phyloP scores from a whole-genome alignment of 2,329 filamentous ascomycete species.

The Neophaeococcomyces mojaviensis region DNA sequence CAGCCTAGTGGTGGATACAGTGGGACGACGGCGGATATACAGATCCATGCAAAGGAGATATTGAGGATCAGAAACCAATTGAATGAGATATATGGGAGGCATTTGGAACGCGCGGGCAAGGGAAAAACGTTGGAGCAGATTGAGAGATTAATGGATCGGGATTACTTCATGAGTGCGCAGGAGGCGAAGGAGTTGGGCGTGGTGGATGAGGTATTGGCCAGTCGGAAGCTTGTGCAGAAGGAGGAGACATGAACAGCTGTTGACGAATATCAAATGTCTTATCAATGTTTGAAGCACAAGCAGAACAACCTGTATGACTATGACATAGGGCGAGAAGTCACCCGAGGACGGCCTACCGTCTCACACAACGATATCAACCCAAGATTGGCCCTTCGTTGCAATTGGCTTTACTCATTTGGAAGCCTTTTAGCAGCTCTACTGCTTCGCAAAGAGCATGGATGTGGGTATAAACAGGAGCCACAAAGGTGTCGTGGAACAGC shows the following conservation, averaged over 20 bases:
- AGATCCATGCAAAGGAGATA: slow-evolving; percentile 97
- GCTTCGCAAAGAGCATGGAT: too few species aligned
- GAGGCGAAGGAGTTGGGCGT: slow-evolving; percentile 88
- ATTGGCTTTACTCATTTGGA: too few species aligned
- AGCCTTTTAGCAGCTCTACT: too few species aligned
- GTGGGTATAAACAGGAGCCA: too few species aligned
- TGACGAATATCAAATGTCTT: too few species aligned
- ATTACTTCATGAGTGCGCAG: slow-evolving; percentile 83
- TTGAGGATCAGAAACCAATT: slow-evolving; percentile 74
- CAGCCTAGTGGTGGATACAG: slow-evolving; percentile 74
- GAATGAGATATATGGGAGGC: slow-evolving; percentile 80
- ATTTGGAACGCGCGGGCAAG: slow-evolving; percentile 39
- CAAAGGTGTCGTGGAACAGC: too few species aligned
- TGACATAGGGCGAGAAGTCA: too few species aligned
- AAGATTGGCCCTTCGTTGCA: too few species aligned
- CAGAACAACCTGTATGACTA: too few species aligned
- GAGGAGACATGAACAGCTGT: background rate
- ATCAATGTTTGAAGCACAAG: too few species aligned
- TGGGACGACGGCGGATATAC: slow-evolving; percentile 69
- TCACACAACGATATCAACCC: too few species aligned
- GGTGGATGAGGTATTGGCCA: slow-evolving; percentile 76
- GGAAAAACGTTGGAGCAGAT: slow-evolving; percentile 71
- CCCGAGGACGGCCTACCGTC: too few species aligned
- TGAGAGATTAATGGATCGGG: slow-evolving; percentile 91
- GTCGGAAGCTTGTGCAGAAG: slow-evolving; percentile 29